Conservation (phyloP, 2,329 filamentous ascomycete genomes). For the Colletotrichum sp. region DNA sequence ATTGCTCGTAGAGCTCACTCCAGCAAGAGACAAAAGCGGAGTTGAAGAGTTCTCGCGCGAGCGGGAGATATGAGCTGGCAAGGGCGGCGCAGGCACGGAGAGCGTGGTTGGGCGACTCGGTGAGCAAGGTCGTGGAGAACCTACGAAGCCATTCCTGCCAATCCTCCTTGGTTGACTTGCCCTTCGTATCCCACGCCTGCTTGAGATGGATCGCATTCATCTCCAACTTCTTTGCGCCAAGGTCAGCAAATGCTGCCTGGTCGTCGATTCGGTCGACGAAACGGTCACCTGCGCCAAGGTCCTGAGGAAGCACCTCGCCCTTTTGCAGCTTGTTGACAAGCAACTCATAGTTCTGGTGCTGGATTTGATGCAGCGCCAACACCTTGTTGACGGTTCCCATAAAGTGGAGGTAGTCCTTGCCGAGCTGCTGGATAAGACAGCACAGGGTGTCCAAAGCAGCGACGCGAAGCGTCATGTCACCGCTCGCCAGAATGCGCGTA, state of each 20-base stretch:
- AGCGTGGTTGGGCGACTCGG: slow-evolving; percentile 95
- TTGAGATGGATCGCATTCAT: slow-evolving; percentile 98
- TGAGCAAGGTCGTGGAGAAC: slow-evolving; percentile 92
- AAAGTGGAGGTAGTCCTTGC: slow-evolving; percentile 94
- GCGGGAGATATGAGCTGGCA: slow-evolving; percentile 87
- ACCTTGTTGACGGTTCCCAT: slow-evolving; percentile 92
- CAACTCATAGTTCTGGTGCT: slow-evolving; percentile 89
- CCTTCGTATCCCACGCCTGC: slow-evolving; percentile 94
- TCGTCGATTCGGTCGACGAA: slow-evolving; percentile 83
- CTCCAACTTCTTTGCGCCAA: slow-evolving; percentile 90
- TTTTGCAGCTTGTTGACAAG: slow-evolving; percentile 93
- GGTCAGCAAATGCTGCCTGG: slow-evolving; percentile 73
- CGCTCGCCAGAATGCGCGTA: slow-evolving; percentile 77
- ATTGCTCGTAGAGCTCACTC: slow-evolving; percentile 96
- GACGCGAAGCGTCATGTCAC: slow-evolving; percentile 74
- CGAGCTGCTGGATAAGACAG: slow-evolving; percentile 93
- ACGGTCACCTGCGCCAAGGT: slow-evolving; percentile 84
- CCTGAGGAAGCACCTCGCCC: slow-evolving; percentile 92
- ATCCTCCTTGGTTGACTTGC: slow-evolving; percentile 97
- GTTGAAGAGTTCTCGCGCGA: slow-evolving; percentile 95
- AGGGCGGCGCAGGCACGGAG: slow-evolving; percentile 90
- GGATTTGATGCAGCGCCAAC: slow-evolving; percentile 78
- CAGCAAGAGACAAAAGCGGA: slow-evolving; percentile 99
- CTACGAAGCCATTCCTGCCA: slow-evolving; percentile 99
- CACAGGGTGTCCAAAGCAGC: slow-evolving; percentile 93